Evolutionary conservation across 192 early-diverging fungal species (phyloP).

Genomic region (Backusella macrospora): DNA sequence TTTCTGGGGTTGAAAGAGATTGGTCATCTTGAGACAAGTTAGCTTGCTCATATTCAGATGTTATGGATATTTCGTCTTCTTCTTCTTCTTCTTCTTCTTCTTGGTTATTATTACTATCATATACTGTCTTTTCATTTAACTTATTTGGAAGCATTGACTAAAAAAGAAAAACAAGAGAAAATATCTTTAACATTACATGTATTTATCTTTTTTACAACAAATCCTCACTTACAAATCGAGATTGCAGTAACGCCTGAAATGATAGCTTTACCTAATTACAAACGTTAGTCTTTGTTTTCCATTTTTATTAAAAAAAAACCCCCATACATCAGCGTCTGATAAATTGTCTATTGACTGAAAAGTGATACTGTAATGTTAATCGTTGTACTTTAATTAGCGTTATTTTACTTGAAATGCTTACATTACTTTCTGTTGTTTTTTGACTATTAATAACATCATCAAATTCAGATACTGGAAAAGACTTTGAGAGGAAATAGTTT

Average conservation of each 20-base stretch:
- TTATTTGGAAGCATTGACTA: neutral
- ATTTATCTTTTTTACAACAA: too few species aligned
- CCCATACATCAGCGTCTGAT: neutral
- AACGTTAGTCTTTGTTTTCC: neutral
- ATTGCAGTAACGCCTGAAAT: neutral
- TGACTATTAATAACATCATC: constrained; percentile 3
- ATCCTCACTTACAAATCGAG: neutral
- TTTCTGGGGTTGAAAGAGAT: neutral
- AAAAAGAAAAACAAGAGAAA: neutral
- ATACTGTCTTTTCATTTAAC: neutral
- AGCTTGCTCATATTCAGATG: neutral
- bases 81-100: neutral
- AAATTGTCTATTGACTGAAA: neutral
- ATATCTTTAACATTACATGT: too few species aligned
- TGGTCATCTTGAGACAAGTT: neutral
- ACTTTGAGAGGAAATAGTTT: constrained; percentile 1
- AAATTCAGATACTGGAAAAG: neutral
- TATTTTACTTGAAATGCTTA: neutral
- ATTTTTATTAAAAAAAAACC: neutral
- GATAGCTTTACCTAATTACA: neutral
- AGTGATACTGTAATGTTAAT: neutral
- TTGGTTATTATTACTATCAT: neutral
- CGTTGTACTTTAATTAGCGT: neutral
- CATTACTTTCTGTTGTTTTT: neutral
- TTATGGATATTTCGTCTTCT: neutral